A percentile compares a stretch with the other conserved stretches of the same genome.
phyloP scores from a whole-genome alignment of 306 rosid genomes.

The Malus sylvestris region DNA sequence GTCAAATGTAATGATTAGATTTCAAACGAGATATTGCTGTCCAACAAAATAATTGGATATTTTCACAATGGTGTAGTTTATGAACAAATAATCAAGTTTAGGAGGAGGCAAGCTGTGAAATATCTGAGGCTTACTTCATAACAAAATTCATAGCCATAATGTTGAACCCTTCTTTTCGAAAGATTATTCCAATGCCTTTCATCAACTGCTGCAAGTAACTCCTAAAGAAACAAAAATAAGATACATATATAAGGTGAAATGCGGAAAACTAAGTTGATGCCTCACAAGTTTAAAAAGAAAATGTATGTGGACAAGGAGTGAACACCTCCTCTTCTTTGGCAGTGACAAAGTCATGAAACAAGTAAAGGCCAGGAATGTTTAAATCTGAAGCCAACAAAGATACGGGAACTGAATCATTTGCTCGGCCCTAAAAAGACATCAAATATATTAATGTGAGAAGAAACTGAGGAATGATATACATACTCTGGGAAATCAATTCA shows the following conservation, averaged over 20 bases:
- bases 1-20: background rate
- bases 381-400: slow-evolving; percentile 60
- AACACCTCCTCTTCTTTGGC: slow-evolving; percentile 69
- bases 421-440: slow-evolving; percentile 29
- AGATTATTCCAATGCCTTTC: slow-evolving; percentile 60
- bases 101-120: background rate
- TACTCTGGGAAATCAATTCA: background rate
- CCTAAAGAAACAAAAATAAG: slow-evolving; percentile 31
- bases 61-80: background rate
- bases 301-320: background rate
- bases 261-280: background rate
- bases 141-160: slow-evolving; percentile 81
- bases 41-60: background rate
- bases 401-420: slow-evolving; percentile 48
- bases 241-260: background rate
- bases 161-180: slow-evolving; percentile 90
- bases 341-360: slow-evolving; percentile 63
- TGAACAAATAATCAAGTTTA: background rate
- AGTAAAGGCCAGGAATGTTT: slow-evolving; percentile 69
- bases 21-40: background rate
- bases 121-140: slow-evolving; percentile 50
- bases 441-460: slow-evolving; percentile 11
- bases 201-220: slow-evolving; percentile 65
- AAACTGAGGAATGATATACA: background rate
- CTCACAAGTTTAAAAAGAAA: background rate